Evolutionary conservation across 176 grass and related monocot species (phyloP).

Genomic region (Aegilops bicornis): DNA sequence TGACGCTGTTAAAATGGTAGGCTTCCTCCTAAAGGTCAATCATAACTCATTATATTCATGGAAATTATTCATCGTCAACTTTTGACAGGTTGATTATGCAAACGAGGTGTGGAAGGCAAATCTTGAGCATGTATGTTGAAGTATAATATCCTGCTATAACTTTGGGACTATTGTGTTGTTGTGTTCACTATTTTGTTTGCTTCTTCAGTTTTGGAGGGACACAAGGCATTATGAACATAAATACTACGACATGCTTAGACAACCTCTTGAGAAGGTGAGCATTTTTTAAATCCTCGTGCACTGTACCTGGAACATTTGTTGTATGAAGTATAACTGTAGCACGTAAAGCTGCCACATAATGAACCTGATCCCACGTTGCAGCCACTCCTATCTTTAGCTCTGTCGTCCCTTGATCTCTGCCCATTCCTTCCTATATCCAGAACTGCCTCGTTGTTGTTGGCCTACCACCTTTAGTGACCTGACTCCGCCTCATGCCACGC

Average conservation of each 20-base stretch:
- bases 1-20: slow-evolving; percentile 7
- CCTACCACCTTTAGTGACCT: no score
- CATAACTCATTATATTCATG: no score
- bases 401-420: no score
- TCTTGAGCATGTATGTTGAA: slow-evolving; percentile 1
- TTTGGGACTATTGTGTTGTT: neutral
- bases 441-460: no score
- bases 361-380: no score
- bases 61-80: neutral
- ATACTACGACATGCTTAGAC: neutral
- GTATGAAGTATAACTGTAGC: no score
- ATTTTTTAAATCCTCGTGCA: neutral
- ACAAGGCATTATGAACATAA: neutral
- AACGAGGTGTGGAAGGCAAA: neutral
- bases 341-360: no score
- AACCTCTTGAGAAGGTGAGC: slow-evolving; percentile 16
- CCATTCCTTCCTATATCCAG: no score
- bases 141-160: neutral
- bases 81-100: slow-evolving; percentile 3
- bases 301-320: neutral
- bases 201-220: slow-evolving; percentile 8
- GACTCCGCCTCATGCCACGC: no score
- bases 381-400: no score
- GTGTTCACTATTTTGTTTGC: neutral
- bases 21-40: neutral